Percentiles rank a stretch among this genome's conserved stretches.
phyloP scores from a whole-genome alignment of 2,329 filamentous ascomycete species.

The Clonostachys solani region DNA sequence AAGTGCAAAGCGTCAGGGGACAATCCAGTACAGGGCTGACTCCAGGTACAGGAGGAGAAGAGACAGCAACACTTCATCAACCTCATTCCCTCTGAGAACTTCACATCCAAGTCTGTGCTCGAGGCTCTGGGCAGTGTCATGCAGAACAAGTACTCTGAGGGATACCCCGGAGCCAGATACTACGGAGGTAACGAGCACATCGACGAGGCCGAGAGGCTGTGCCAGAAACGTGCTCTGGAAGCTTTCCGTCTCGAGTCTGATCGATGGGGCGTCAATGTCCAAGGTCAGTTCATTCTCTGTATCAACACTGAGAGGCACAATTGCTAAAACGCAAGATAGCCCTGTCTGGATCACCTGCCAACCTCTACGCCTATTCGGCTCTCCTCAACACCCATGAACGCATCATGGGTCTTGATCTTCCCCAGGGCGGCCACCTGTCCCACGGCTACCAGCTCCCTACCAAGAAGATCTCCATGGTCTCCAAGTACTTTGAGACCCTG shows the following conservation, averaged over 20 bases:
- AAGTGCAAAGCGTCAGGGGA: background rate
- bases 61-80: conserved; percentile 97
- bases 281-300: conserved; percentile 48
- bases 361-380: conserved; percentile 89
- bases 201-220: conserved; percentile 79
- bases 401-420: conserved; percentile 92
- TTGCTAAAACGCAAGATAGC: conserved; percentile 36
- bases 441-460: conserved; percentile 93
- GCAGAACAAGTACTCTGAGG: conserved; percentile 98
- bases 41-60: conserved; percentile 67
- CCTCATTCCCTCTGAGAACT: conserved; percentile 88
- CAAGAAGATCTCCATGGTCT: conserved; percentile 90
- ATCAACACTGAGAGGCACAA: too few relatives aligned
- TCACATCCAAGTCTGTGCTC: conserved; percentile 83
- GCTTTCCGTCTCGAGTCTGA: conserved; percentile 76
- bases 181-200: conserved; percentile 96
- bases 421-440: conserved; percentile 89
- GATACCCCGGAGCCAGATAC: conserved; percentile 90
- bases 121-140: conserved; percentile 86
- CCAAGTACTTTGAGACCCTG: conserved; percentile 96
- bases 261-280: conserved; percentile 97
- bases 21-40: background rate
- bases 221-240: conserved; percentile 80
- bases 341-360: conserved; percentile 66
- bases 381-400: conserved; percentile 86